Evolutionary conservation across 1,139 yeast species (phyloP).

Genomic region (Candida gigantensis): DNA sequence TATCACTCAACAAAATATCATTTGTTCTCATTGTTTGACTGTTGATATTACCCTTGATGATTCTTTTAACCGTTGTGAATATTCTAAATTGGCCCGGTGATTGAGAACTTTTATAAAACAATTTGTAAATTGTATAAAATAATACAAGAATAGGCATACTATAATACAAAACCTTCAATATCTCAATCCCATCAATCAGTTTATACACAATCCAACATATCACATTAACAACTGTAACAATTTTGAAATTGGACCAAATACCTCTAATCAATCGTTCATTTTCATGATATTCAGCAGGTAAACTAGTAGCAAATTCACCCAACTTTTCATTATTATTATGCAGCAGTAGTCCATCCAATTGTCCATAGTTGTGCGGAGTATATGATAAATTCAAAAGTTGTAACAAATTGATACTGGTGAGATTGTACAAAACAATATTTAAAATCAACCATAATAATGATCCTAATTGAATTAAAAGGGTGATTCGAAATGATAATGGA

Average conservation of each 20-base stretch:
- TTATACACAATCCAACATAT: slow-evolving; percentile 25
- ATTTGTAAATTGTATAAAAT: slow-evolving; percentile 17
- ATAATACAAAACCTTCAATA: slow-evolving; percentile 15
- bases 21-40: slow-evolving; percentile 60
- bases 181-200: slow-evolving; percentile 18
- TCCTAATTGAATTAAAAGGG: slow-evolving; percentile 35
- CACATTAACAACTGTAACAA: slow-evolving; percentile 22
- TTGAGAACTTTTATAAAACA: slow-evolving; percentile 19
- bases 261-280: slow-evolving; percentile 35
- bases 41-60: slow-evolving; percentile 58
- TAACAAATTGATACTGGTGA: slow-evolving; percentile 33
- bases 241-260: slow-evolving; percentile 30
- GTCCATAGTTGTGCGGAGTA: slow-evolving; percentile 38
- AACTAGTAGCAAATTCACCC: slow-evolving; percentile 38
- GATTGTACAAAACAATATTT: slow-evolving; percentile 26
- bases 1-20: slow-evolving; percentile 79
- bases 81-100: slow-evolving; percentile 44
- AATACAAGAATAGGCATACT: slow-evolving; percentile 23
- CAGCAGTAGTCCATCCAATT: slow-evolving; percentile 21
- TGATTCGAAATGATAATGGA: slow-evolving; percentile 43
- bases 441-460: slow-evolving; percentile 37
- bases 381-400: slow-evolving; percentile 42
- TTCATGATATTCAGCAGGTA: slow-evolving; percentile 34
- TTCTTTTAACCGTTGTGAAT: slow-evolving; percentile 52
- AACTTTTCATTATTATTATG: slow-evolving; percentile 10